Base-by-base conservation (phyloP, 139 green algal species). In the Spirogloea muscicola region DNA sequence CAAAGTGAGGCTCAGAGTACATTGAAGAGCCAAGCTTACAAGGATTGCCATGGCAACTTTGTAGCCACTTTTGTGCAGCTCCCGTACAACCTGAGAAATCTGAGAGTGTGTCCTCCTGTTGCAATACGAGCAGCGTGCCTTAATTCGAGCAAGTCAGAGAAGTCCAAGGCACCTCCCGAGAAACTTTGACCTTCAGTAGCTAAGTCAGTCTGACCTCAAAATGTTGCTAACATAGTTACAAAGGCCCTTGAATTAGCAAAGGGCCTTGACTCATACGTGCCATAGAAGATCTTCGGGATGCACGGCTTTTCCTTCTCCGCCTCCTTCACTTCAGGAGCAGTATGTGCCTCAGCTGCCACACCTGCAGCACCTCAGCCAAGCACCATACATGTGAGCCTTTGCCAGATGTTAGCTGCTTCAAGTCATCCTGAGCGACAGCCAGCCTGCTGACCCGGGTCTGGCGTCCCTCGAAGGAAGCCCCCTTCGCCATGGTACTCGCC, bases 51-150 rank as follows among this genome's bases (percentile, higher is more conserved):
- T 96, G 13, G 65, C 85, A 1, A 93, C 90, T 3, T 40, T 77
- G 80, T 96, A 96, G 0, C 16, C 55, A 36, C 83, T 91, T 3
- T 87, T 72, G 72, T 95, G 94, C 37, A 98, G 83, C 87, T 98
- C 93, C 5, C 82, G 69, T 3, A 97, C 86, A 2, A 97, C 91
- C 87, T 97, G 93, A 1, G 86, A 85, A n/a, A 97, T 93, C 86
- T 97, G 93, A 27, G 85, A 91, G 75, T 97, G 93, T 7, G 93
- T 97, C 21, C 93, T 78, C 0, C 92, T 93, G 41, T 87, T 87
- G 52, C 94, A 96, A 68, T 87, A 33, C 16, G 55, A 10, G 25
- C 7, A 64, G 40, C 31, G n/a, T 18, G 55, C 16, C 9, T 9
- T 34, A 33, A 33, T 43, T 34, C 16, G 6, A 44, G 25, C 9